Evolutionary conservation across 768 basidiomycete species (phyloP), one percentile per base, ranked within the genome.

Genomic region (Xerocomellus amylosporus): DNA sequence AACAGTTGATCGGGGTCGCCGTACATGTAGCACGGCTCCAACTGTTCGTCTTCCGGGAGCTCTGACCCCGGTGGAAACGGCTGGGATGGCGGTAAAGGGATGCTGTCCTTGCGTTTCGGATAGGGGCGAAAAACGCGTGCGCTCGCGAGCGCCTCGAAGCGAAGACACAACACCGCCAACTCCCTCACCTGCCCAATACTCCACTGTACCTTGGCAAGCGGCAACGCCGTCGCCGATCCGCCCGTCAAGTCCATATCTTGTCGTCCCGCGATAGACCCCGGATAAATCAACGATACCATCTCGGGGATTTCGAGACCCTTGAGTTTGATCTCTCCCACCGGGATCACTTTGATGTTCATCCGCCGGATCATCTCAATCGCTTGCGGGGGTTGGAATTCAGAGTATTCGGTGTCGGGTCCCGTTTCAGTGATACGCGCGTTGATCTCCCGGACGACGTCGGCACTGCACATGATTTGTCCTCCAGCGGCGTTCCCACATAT

Each of bases 221-320:
- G 49, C 41, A 34, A 34, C 44, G 26, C 38, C 12, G 55, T 62
- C 46, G 47, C 57, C 22, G 59, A 61, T 1, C 60, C 58, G 0
- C 58, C 65, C 8, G 56, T 61, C 44, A 77, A 71, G 52, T 79
- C 77, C 45, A 87, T 66, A 49, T 85, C 80, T 55, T 87, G 79
- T 30, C 96, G 84, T 8, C 85, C 86, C 39, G 82, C 80, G 36
- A 98, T 75, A 4, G 82, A 80, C 24, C 70, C 75, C 0, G 96
- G 93, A 70, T 92, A 98, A 42, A 98, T 77, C 17, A 87, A 69
- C n/a, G 92, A 90, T 20, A 98, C 76, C 58, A 81, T 78, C 71
- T 98, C 96, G 2, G 93, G 92, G 1, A 90, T 78, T 72, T 98
- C 96, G 47, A 98, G 76, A 12, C 97, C 97, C 72, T 98, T 98